phyloP scores from a whole-genome alignment of 345 rosid genomes.

The Syzygium grande region DNA sequence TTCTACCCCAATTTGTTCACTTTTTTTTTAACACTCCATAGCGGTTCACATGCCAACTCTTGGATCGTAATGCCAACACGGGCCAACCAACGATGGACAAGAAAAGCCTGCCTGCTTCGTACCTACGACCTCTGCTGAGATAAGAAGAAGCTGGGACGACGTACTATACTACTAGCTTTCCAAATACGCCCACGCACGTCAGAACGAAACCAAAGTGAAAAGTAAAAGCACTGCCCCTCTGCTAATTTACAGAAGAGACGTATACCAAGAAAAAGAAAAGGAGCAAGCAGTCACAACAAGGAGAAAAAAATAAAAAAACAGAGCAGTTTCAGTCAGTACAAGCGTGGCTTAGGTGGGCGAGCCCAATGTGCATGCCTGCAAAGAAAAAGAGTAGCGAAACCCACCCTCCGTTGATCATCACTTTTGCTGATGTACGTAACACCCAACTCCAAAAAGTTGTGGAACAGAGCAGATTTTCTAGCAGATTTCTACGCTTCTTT shows the following conservation, averaged over 20 bases:
- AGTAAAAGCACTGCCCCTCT: background rate
- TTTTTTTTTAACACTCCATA: background rate
- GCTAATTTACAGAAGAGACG: background rate
- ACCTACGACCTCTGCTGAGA: background rate
- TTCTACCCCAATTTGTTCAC: background rate
- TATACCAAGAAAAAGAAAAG: background rate
- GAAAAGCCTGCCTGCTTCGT: background rate
- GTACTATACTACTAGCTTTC: background rate
- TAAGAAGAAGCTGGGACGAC: background rate
- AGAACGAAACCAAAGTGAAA: background rate
- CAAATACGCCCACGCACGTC: background rate
- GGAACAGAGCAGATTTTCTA: background rate
- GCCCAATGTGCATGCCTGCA: background rate
- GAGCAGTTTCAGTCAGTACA: background rate
- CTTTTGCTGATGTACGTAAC: background rate
- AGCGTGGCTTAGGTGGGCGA: constrained; percentile 10
- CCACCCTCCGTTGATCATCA: background rate
- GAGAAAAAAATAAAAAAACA: background rate
- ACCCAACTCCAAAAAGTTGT: background rate
- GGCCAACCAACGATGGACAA: background rate
- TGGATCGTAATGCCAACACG: background rate
- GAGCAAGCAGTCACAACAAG: background rate
- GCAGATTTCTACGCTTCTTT: background rate
- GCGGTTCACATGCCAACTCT: background rate
- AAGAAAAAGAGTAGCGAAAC: background rate